These are phyloP conservation scores for Populus hybrid DNA, from an alignment of 441 rosid species.

Conservation along the genomic window DNA sequence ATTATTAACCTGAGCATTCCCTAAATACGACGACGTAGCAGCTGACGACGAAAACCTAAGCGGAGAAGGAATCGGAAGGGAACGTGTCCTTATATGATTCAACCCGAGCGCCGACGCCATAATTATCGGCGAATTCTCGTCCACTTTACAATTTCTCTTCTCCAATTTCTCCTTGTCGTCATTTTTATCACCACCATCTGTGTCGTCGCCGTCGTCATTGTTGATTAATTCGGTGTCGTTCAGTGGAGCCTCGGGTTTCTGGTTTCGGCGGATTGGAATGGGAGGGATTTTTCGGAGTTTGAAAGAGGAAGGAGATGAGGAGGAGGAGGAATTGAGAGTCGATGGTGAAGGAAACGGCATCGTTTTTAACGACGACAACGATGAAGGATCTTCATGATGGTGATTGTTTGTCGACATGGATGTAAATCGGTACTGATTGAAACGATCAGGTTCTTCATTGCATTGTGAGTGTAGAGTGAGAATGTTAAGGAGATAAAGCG, in stretches of 20 bases:
- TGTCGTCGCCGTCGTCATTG: slow-evolving; percentile 4
- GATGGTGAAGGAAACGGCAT: slow-evolving; percentile 7
- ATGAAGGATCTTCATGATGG: background rate
- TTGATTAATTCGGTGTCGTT: slow-evolving; percentile 7
- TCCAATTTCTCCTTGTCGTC: slow-evolving; percentile 2
- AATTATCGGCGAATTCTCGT: slow-evolving; percentile 28
- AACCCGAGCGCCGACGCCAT: slow-evolving; percentile 64
- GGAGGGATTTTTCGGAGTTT: slow-evolving; percentile 70
- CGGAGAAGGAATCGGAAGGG: slow-evolving; percentile 49
- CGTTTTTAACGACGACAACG: slow-evolving; percentile 5
- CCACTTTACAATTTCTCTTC: background rate
- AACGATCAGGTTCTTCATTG: slow-evolving; percentile 5
- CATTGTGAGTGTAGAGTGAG: slow-evolving; percentile 11
- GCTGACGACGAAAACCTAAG: slow-evolving; percentile 46
- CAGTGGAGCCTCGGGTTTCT: background rate
- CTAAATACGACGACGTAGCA: slow-evolving; percentile 25
- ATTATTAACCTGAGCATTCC: slow-evolving; percentile 8
- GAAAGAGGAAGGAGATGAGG: slow-evolving; percentile 21
- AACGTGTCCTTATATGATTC: slow-evolving; percentile 76
- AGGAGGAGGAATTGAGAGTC: slow-evolving; percentile 15
- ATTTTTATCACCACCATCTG: slow-evolving; percentile 3
- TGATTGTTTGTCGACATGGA: background rate
- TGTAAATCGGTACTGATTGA: background rate
- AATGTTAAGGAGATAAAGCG: slow-evolving; percentile 6
- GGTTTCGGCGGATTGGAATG: slow-evolving; percentile 39